These are phyloP conservation scores for Larix kaempferi DNA, from an alignment of 75 land plant genomes.

Conservation along the genomic window DNA sequence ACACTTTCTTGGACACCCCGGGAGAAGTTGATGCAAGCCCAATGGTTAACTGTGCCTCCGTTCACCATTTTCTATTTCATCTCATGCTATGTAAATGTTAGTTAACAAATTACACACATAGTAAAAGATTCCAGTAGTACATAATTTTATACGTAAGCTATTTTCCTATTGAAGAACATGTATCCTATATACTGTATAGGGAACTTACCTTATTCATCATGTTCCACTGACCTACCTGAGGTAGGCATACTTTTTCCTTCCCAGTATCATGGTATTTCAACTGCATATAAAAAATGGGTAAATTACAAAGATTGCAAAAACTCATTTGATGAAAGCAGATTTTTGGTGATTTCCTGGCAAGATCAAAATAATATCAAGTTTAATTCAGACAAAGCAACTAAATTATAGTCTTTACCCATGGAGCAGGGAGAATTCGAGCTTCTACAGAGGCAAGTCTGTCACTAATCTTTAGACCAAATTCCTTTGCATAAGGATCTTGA, in stretches of 20 bases:
- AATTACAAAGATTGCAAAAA: neutral
- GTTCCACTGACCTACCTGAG: slow-evolving; percentile 93
- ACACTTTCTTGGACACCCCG: slow-evolving; percentile 62
- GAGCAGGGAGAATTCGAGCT: slow-evolving; percentile 82
- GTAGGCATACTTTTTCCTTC: slow-evolving; percentile 72
- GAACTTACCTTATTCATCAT: slow-evolving; percentile 82
- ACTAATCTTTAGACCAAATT: slow-evolving; percentile 77
- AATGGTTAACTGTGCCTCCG: slow-evolving; percentile 62
- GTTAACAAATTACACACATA: neutral
- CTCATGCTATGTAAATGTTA: neutral
- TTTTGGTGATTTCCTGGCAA: neutral
- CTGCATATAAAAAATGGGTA: slow-evolving; percentile 25
- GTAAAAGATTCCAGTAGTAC: neutral
- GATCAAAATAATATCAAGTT: neutral
- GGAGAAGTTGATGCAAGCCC: slow-evolving; percentile 79
- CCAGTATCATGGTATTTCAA: slow-evolving; percentile 87
- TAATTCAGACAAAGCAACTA: neutral
- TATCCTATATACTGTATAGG: neutral
- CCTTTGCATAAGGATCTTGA: slow-evolving; percentile 76
- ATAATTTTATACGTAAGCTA: neutral
- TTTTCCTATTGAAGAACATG: neutral
- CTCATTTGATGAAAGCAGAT: neutral
- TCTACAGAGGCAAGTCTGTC: slow-evolving; percentile 68
- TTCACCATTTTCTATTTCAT: slow-evolving; percentile 72
- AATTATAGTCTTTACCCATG: slow-evolving; percentile 46